Conservation (phyloP, 805 yeast genomes). For the Kodamaea laetipori region DNA sequence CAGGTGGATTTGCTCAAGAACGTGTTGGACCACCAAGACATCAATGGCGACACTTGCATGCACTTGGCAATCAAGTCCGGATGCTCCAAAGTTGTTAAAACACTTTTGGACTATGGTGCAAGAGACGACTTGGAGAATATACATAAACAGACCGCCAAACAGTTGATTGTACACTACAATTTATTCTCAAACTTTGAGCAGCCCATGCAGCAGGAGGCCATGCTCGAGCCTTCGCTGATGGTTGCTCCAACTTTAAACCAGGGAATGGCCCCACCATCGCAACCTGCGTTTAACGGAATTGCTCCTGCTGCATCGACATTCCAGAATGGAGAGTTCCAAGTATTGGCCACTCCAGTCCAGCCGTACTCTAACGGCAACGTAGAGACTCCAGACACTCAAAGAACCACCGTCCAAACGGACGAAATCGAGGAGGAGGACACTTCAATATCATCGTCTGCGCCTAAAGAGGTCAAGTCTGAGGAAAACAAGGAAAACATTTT, state of each 20-base stretch:
- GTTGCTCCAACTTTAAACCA: not conserved
- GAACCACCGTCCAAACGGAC: conserved; percentile 47
- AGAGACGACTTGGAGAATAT: conserved; percentile 50
- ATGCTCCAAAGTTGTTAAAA: conserved; percentile 70
- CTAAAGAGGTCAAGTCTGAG: conserved; percentile 24
- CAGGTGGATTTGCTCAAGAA: conserved; percentile 61
- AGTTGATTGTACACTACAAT: conserved; percentile 44
- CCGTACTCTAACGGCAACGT: conserved; percentile 21
- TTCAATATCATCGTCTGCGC: too few relatives aligned
- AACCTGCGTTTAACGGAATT: conserved; percentile 4
- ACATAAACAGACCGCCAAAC: conserved; percentile 46
- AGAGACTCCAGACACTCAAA: conserved; percentile 49
- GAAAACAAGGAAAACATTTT: conserved; percentile 54
- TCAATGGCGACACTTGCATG: conserved; percentile 80
- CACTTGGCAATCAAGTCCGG: conserved; percentile 77
- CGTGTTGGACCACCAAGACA: conserved; percentile 76
- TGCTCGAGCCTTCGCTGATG: conserved; percentile 14
- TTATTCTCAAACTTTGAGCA: conserved; percentile 20
- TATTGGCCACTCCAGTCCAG: conserved; percentile 34
- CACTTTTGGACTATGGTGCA: conserved; percentile 85
- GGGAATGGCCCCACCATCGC: conserved; percentile 1
- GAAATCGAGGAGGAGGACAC: conserved; percentile 37
- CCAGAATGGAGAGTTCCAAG: conserved; percentile 9
- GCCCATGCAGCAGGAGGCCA: conserved; percentile 5
- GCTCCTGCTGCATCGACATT: not conserved